Evolutionary conservation across 2,329 filamentous ascomycete genomes (phyloP), one percentile per base, ranked within the genome.

Genomic region (Venturia aucupariae): DNA sequence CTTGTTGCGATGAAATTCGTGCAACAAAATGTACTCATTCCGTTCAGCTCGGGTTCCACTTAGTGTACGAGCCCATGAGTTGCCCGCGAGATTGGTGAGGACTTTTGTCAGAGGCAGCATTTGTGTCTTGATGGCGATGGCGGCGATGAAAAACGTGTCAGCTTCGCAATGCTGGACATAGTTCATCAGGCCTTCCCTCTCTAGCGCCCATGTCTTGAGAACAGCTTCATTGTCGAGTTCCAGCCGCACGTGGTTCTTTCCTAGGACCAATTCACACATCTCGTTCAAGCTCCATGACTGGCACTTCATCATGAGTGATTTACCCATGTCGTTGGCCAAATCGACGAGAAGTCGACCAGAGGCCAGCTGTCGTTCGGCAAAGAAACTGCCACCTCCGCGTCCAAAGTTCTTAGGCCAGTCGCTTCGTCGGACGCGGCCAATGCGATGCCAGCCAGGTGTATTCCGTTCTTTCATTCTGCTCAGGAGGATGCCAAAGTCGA

Each of bases 11-110:
- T 97, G 85, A 73, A 99, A 99, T 72, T 97, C 93, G 70, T 99
- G 94, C 5, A 99, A 84, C 73, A 99, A 73, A 90, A 99, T 99
- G 82, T 96, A 99, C 78, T 99, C 94, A 77, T 99, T 99, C 42
- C 94, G 90, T 79, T 99, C 94, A 10, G 94, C 94, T 73, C 94
- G 88, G 24, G 94, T 99, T 75, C 94, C 94, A 44, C 91, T 97
- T 48, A 99, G 80, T 2, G 94, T 99, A 73, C 94, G 87, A 64
- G 93, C 93, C 94, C 94, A 99, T 0, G 94, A 97, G 76, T 99
- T 99, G 70, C 94, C 94, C 67, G 94, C 94, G 74, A 99, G 81
- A 71, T 97, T 97, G 17, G 94, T 99, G 68, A 99, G 80, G 60
- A 97, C 90, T 75, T 97, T 97, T 27, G 93, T 96, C 63, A 99